Conservation (phyloP, 1,284 basidiomycete species). For the Ustilago nuda region DNA sequence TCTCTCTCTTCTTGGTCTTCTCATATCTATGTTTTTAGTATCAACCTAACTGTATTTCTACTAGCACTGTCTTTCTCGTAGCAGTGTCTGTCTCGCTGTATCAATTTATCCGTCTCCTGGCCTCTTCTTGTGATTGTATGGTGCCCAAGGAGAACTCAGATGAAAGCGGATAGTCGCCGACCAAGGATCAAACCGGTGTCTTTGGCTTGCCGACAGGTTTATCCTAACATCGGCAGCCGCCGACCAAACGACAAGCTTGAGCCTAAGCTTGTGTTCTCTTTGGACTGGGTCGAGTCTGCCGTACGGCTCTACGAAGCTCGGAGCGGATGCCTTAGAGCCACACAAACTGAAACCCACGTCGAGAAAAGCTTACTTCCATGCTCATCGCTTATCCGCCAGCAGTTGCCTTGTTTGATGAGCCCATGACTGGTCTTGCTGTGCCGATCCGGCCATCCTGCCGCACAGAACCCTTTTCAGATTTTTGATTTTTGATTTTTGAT, state of each 20-base stretch:
- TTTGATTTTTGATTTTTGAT: no score
- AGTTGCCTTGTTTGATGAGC: no score
- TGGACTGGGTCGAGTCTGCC: background rate
- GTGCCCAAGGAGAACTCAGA: background rate
- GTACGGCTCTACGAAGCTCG: background rate
- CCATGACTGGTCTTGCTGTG: background rate
- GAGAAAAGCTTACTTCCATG: no score
- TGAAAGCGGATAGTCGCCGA: background rate
- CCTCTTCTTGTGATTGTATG: background rate
- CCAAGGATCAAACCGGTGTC: background rate
- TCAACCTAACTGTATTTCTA: constrained; percentile 12
- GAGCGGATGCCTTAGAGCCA: no score
- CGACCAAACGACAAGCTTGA: background rate
- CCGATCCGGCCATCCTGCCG: constrained; percentile 4
- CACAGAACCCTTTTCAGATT: background rate
- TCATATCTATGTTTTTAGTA: background rate
- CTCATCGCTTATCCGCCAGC: no score
- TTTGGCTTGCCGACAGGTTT: background rate
- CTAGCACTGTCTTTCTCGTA: constrained; percentile 6
- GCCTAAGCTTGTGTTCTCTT: background rate
- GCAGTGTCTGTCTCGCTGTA: background rate
- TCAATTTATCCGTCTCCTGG: constrained; percentile 9
- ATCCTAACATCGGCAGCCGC: no score
- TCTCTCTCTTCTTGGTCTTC: background rate
- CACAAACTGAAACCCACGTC: background rate